Percentiles rank a stretch among this genome's conserved stretches.
phyloP scores from a whole-genome alignment of 208 protist species.

The Acanthamoeba polyphaga region DNA sequence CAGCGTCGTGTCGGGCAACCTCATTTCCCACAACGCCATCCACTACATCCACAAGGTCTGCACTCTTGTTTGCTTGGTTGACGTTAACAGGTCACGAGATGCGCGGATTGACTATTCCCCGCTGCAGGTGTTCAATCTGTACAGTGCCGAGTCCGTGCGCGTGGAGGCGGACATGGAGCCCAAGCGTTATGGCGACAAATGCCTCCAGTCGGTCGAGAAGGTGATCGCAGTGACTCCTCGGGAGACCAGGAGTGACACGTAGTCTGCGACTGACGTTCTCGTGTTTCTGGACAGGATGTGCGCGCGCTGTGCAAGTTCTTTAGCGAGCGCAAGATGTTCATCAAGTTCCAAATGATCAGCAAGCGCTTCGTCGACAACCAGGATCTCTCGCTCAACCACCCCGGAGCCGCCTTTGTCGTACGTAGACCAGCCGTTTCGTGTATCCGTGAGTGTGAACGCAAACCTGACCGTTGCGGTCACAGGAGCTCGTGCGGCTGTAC shows the following conservation, averaged over 20 bases:
- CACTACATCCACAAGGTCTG: slow-evolving; percentile 71
- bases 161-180: background rate
- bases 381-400: slow-evolving; percentile 13
- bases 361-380: slow-evolving; percentile 50
- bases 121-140: slow-evolving; percentile 14
- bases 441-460: background rate
- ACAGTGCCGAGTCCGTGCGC: background rate
- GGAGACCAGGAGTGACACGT: background rate
- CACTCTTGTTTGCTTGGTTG: background rate
- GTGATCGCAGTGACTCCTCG: background rate
- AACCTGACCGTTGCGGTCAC: background rate
- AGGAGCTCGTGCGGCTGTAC: slow-evolving; percentile 61
- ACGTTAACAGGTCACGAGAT: background rate
- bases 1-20: slow-evolving; percentile 61
- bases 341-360: slow-evolving; percentile 62
- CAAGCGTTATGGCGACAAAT: slow-evolving; percentile 60
- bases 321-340: slow-evolving; percentile 58
- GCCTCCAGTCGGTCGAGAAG: slow-evolving; percentile 42
- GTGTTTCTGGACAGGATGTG: slow-evolving; percentile 26
- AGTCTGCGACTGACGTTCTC: background rate
- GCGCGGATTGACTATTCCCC: background rate
- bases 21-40: slow-evolving; percentile 52
- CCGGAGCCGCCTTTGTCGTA: slow-evolving; percentile 63
- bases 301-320: slow-evolving; percentile 44
- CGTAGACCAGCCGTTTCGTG: background rate